Evolutionary conservation across 1,284 basidiomycete species (phyloP).

Genomic region (Fistulinella staudtii): DNA sequence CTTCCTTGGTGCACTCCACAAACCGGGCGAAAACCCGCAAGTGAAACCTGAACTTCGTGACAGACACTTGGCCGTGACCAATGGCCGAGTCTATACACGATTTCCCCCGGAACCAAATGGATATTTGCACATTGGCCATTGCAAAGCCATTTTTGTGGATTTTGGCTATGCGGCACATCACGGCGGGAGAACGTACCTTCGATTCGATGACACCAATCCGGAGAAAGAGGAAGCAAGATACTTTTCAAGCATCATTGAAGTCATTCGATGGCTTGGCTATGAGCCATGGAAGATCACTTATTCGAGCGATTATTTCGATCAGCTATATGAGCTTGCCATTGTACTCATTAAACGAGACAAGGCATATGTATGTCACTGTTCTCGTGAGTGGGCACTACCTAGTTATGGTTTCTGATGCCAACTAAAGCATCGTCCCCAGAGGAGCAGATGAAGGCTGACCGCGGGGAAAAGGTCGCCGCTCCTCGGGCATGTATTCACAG

Average conservation of each 20-base stretch:
- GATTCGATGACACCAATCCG: constrained; percentile 98
- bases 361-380: constrained; percentile 96
- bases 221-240: constrained; percentile 96
- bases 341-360: constrained; percentile 88
- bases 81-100: constrained; percentile 87
- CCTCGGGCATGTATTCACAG: constrained; percentile 88
- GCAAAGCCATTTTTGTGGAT: constrained; percentile 97
- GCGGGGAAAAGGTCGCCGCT: constrained; percentile 78
- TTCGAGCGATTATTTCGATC: constrained; percentile 95
- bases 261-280: constrained; percentile 94
- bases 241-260: constrained; percentile 96
- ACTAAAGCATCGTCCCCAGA: constrained; percentile 41
- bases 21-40: constrained; percentile 93
- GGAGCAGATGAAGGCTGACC: constrained; percentile 86
- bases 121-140: constrained; percentile 94
- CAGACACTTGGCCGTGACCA: constrained; percentile 78
- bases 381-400: constrained; percentile 61
- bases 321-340: constrained; percentile 87
- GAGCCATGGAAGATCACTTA: constrained; percentile 99
- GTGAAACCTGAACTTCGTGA: constrained; percentile 75
- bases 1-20: constrained; percentile 91
- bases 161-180: constrained; percentile 97
- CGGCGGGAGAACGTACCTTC: constrained; percentile 87
- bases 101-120: constrained; percentile 99
- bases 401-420: not conserved